A percentile compares a stretch with the other conserved stretches of the same genome.
Conservation (phyloP, 1,284 basidiomycete species). For the Laetiporus sulphureus region DNA sequence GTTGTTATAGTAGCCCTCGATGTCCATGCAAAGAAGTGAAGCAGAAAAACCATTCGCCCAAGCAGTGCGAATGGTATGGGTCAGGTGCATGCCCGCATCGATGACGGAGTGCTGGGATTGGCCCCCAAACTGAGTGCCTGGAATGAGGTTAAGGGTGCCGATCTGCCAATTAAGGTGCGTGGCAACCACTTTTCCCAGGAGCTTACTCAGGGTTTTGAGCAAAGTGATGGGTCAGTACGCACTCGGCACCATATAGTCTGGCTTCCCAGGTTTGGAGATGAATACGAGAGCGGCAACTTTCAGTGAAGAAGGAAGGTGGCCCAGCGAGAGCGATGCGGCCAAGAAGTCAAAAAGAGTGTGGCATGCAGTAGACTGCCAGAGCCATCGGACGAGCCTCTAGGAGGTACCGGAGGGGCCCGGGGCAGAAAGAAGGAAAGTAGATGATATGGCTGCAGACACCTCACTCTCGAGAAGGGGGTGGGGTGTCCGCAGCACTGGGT, state of each 20-base stretch:
- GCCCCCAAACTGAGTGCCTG: not conserved
- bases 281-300: not conserved
- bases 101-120: not conserved
- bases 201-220: not conserved
- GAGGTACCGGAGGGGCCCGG: not conserved
- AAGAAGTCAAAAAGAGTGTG: not conserved
- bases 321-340: not conserved
- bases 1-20: not conserved
- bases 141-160: not conserved
- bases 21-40: not conserved
- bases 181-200: not conserved
- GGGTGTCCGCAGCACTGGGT: no score
- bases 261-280: not conserved
- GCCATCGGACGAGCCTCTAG: not conserved
- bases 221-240: not conserved
- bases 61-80: not conserved
- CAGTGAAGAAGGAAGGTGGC: not conserved
- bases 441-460: not conserved
- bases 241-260: not conserved
- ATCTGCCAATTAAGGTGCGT: not conserved
- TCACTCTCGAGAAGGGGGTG: not conserved
- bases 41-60: not conserved
- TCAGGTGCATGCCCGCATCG: not conserved
- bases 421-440: not conserved
- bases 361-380: not conserved